Conservation (phyloP, 2,329 filamentous ascomycete genomes). For the Scleromitrula shiraiana region DNA sequence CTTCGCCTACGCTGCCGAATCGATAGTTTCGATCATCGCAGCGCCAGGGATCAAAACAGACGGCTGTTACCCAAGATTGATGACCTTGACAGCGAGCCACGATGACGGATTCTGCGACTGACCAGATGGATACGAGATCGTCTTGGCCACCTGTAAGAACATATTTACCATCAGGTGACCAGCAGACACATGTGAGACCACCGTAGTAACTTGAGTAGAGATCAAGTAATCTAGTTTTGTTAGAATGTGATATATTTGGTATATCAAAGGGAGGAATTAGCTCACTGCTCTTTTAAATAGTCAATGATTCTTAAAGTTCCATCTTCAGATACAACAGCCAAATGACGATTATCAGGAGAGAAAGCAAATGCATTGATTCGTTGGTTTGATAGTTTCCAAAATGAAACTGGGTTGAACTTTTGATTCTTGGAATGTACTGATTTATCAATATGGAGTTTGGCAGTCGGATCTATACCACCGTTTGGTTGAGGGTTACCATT, state of each 20-base stretch:
- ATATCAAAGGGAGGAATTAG: conserved; percentile 8
- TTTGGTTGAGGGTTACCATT: conserved; percentile 27
- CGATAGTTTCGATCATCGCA: conserved; percentile 94
- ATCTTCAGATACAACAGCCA: conserved; percentile 88
- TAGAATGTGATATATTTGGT: conserved; percentile 6
- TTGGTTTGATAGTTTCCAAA: conserved; percentile 88
- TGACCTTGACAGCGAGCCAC: conserved; percentile 92
- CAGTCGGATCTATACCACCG: conserved; percentile 27
- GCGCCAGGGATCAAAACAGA: conserved; percentile 94
- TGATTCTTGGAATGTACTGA: conserved; percentile 92
- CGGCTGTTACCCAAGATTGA: conserved; percentile 87
- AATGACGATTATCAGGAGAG: conserved; percentile 77
- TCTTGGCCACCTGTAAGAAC: conserved; percentile 93
- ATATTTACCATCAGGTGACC: conserved; percentile 96
- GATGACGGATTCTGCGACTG: conserved; percentile 70
- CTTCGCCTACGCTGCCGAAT: conserved; percentile 92
- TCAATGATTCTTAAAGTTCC: conserved; percentile 85
- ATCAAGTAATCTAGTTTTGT: conserved; percentile 59
- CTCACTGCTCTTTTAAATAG: conserved; percentile 81
- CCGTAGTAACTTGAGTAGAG: conserved; percentile 91
- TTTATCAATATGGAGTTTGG: conserved; percentile 67
- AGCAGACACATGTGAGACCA: conserved; percentile 85
- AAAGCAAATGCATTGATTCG: conserved; percentile 87
- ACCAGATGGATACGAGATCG: conserved; percentile 95
- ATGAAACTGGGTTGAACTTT: conserved; percentile 83